These are phyloP conservation scores for Auricularia sp. DNA, from an alignment of 768 basidiomycete species.

Conservation along the genomic window DNA sequence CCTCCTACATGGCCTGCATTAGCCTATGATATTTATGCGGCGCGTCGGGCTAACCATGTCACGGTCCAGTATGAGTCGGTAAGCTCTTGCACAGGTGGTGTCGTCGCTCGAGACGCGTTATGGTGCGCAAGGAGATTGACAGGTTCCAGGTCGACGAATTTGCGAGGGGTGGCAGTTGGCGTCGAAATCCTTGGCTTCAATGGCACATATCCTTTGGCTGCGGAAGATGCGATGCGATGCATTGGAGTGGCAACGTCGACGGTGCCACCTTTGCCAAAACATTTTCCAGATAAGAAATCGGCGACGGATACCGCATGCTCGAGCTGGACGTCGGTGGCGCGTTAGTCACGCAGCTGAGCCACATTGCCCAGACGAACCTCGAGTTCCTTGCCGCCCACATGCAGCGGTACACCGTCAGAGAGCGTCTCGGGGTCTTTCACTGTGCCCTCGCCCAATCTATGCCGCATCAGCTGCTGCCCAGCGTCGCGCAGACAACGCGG, in stretches of 20 bases:
- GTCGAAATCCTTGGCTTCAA: slow-evolving; percentile 18
- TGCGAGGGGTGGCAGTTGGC: slow-evolving; percentile 12
- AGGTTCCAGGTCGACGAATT: not conserved
- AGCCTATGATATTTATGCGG: slow-evolving; percentile 1
- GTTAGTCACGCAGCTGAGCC: not conserved
- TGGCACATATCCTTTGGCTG: slow-evolving; percentile 22
- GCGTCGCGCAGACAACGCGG: not conserved
- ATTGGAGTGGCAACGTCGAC: slow-evolving; percentile 12
- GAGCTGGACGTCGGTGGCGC: slow-evolving; percentile 15
- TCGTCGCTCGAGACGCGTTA: not conserved
- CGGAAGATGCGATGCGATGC: slow-evolving; percentile 19
- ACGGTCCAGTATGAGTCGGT: slow-evolving; percentile 49
- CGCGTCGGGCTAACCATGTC: slow-evolving; percentile 41
- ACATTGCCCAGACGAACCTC: slow-evolving; percentile 20
- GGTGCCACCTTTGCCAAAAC: slow-evolving; percentile 38
- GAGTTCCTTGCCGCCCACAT: slow-evolving; percentile 46
- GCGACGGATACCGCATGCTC: slow-evolving; percentile 43
- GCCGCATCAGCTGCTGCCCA: not conserved
- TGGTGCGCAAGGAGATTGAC: not conserved
- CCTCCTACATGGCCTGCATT: slow-evolving; percentile 37
- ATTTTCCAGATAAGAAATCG: slow-evolving; percentile 55
- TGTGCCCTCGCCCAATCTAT: not conserved
- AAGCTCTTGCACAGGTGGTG: slow-evolving; percentile 7
- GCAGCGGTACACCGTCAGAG: slow-evolving; percentile 27
- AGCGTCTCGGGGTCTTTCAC: not conserved